Percentiles rank a stretch among this genome's conserved stretches.
Evolutionary conservation across 225 moss, liverwort and hornwort species (phyloP).

Genomic region (Ulota crispa): DNA sequence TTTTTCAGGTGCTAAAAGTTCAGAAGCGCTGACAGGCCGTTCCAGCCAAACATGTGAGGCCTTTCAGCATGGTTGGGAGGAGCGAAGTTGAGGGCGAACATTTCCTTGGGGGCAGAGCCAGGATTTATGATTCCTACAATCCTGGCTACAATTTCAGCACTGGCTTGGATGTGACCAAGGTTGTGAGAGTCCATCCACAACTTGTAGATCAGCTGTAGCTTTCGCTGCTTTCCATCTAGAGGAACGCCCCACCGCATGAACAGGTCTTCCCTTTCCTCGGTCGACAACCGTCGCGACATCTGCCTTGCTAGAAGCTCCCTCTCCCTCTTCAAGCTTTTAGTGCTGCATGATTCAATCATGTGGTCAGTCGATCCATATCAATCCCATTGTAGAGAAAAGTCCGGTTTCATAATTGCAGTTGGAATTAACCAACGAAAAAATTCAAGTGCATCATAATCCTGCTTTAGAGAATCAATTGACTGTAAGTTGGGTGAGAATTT

Average conservation of each 20-base stretch:
- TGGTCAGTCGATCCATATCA: not conserved
- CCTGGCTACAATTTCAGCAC: constrained; percentile 87
- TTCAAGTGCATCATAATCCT: not conserved
- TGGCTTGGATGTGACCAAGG: constrained; percentile 82
- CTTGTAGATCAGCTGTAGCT: constrained; percentile 73
- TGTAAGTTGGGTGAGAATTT: not conserved
- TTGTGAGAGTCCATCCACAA: constrained; percentile 88
- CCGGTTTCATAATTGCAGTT: too few species aligned
- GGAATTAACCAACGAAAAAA: not conserved
- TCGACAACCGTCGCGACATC: constrained; percentile 68
- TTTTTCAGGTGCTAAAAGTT: constrained; percentile 62
- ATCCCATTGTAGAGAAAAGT: not conserved
- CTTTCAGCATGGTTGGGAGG: constrained; percentile 73
- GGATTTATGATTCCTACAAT: constrained; percentile 92
- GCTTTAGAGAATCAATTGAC: not conserved
- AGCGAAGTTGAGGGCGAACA: constrained; percentile 94
- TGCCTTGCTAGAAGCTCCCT: constrained; percentile 76
- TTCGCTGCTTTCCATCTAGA: constrained; percentile 90
- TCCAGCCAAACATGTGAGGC: constrained; percentile 87
- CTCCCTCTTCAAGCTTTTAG: constrained; percentile 72
- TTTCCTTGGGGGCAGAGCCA: constrained; percentile 90
- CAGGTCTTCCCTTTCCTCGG: constrained; percentile 77
- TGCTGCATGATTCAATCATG: constrained; percentile 34
- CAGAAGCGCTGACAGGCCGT: constrained; percentile 72
- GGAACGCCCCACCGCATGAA: constrained; percentile 81